phyloP scores from a whole-genome alignment of 129 eudicot genomes.

The Deinandra increscens region DNA sequence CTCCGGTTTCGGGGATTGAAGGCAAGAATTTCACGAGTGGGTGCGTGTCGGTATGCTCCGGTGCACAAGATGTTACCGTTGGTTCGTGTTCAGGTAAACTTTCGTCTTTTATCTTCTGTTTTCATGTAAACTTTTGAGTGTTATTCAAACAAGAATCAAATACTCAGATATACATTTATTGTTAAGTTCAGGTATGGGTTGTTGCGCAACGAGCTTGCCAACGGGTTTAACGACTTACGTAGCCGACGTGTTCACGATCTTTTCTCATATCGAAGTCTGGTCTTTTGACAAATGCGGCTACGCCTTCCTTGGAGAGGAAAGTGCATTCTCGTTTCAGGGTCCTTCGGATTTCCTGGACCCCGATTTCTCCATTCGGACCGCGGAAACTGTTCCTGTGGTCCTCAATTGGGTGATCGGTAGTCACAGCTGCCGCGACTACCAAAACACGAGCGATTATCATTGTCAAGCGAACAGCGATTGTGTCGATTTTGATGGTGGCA shows the following conservation, averaged over 20 bases:
- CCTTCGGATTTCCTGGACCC: not conserved
- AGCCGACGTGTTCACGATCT: not conserved
- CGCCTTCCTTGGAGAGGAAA: not conserved
- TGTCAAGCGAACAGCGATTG: not conserved
- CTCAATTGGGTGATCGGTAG: slow-evolving; percentile 6
- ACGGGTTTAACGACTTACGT: not conserved
- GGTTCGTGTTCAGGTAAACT: too few species aligned
- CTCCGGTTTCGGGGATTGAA: not conserved
- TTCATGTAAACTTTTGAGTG: too few species aligned
- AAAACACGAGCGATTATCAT: not conserved
- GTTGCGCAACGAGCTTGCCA: not conserved
- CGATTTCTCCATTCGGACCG: not conserved
- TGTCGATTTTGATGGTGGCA: not conserved
- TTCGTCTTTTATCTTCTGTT: too few species aligned
- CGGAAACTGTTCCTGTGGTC: not conserved
- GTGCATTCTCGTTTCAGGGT: not conserved
- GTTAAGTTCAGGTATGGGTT: not conserved
- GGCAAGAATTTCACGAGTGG: not conserved
- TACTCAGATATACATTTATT: too few species aligned
- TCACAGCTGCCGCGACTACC: not conserved
- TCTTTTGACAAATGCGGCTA: not conserved
- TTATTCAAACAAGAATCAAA: too few species aligned
- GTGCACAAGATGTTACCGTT: not conserved
- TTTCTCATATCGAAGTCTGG: not conserved
- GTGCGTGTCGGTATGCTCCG: not conserved